phyloP scores from a whole-genome alignment of 331 rosid species.

The Spiraea crenata region DNA sequence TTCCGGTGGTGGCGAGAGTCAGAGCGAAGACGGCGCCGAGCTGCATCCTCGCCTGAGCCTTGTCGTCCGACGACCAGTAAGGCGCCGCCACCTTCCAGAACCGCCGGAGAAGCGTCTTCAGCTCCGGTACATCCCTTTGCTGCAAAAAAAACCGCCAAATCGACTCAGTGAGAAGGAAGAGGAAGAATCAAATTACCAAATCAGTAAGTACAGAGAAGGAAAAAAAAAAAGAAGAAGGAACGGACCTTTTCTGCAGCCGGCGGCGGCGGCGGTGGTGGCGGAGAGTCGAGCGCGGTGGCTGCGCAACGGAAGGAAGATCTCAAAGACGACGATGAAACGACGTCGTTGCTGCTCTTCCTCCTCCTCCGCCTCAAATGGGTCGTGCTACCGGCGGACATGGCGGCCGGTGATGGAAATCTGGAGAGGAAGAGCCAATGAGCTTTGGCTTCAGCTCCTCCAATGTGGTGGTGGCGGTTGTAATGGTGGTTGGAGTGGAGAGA shows the following conservation, averaged over 20 bases:
- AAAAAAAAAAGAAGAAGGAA: neutral
- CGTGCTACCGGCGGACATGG: neutral
- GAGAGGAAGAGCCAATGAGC: neutral
- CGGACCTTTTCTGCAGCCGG: slow-evolving; percentile 24
- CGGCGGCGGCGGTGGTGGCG: neutral
- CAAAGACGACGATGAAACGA: neutral
- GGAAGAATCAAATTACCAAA: neutral
- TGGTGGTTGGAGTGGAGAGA: neutral
- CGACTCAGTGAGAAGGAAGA: neutral
- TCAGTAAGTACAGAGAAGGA: neutral
- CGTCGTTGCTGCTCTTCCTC: neutral
- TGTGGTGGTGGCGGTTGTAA: neutral
- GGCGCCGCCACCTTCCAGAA: slow-evolving; percentile 96
- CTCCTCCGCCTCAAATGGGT: neutral
- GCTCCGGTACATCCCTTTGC: slow-evolving; percentile 54
- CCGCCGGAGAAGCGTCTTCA: slow-evolving; percentile 51
- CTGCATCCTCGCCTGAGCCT: slow-evolving; percentile 64
- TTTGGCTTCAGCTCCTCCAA: neutral
- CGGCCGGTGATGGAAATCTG: slow-evolving; percentile 8
- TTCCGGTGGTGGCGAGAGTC: slow-evolving; percentile 86
- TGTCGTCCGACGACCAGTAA: slow-evolving; percentile 81
- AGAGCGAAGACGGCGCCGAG: slow-evolving; percentile 84
- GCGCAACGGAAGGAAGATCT: neutral
- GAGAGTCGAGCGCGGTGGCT: neutral
- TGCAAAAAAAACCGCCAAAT: neutral